These are phyloP conservation scores for Medicago arabica DNA, from an alignment of 306 rosid species.

Conservation along the genomic window DNA sequence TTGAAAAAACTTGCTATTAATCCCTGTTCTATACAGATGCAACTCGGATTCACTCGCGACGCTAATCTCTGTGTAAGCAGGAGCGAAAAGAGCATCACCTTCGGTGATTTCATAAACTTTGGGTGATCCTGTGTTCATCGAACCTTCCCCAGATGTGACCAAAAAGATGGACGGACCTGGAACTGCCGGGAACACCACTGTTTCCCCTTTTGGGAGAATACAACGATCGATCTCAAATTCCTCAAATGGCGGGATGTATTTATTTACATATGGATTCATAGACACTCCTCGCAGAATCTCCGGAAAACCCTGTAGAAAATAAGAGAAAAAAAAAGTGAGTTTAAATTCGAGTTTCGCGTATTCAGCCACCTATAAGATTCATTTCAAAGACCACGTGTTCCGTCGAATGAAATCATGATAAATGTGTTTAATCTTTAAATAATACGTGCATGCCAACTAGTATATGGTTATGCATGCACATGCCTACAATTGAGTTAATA, in stretches of 20 bases:
- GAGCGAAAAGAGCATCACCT: slow-evolving; percentile 86
- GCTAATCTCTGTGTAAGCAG: slow-evolving; percentile 69
- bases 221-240: slow-evolving; percentile 91
- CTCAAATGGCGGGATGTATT: slow-evolving; percentile 80
- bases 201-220: slow-evolving; percentile 65
- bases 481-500: slow-evolving; percentile 36
- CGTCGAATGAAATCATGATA: neutral
- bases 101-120: slow-evolving; percentile 53
- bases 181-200: slow-evolving; percentile 62
- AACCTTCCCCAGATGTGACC: slow-evolving; percentile 70
- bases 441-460: neutral
- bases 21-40: slow-evolving; percentile 79
- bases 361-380: neutral
- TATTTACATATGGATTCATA: slow-evolving; percentile 60
- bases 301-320: slow-evolving; percentile 70
- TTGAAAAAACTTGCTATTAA: slow-evolving; percentile 70
- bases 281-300: slow-evolving; percentile 75
- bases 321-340: neutral
- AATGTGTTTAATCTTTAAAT: neutral
- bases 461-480: neutral
- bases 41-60: slow-evolving; percentile 63
- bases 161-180: slow-evolving; percentile 86
- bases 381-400: neutral
- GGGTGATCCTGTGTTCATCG: slow-evolving; percentile 47
- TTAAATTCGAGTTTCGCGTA: neutral